phyloP scores from a whole-genome alignment of 768 basidiomycete genomes.

The Pisolithus microcarpus region DNA sequence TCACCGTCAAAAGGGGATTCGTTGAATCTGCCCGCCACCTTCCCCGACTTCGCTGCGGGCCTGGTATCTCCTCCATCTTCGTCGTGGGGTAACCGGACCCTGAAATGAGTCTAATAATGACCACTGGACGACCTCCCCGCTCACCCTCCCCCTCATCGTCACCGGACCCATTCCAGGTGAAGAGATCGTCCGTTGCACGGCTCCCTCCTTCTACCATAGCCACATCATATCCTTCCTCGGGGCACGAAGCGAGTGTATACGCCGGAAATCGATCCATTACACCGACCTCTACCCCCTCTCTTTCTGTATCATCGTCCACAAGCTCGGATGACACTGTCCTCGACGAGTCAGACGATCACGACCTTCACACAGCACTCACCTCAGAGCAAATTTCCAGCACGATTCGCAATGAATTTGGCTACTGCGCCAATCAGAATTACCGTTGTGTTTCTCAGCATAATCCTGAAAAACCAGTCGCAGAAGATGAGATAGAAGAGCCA shows the following conservation, averaged over 20 bases:
- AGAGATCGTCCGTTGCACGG: conserved; percentile 29
- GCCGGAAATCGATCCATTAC: conserved; percentile 44
- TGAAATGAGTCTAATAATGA: no score
- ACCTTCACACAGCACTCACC: conserved; percentile 61
- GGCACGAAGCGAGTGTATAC: conserved; percentile 61
- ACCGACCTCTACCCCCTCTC: conserved; percentile 59
- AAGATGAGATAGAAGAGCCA: conserved; percentile 71
- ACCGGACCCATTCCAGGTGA: conserved; percentile 52
- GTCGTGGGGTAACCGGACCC: no score
- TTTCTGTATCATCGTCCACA: conserved; percentile 67
- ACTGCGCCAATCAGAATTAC: conserved; percentile 71
- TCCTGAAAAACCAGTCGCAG: conserved; percentile 36
- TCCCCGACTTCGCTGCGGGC: no score
- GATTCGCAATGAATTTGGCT: conserved; percentile 88
- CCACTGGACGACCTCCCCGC: no score
- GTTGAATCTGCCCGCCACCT: no score
- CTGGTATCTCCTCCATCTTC: no score
- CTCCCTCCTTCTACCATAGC: conserved; percentile 42
- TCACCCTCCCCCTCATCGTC: conserved; percentile 34
- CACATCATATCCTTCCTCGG: conserved; percentile 51
- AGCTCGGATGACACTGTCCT: conserved; percentile 66
- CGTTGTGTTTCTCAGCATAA: conserved; percentile 60
- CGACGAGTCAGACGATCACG: conserved; percentile 45
- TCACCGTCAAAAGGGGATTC: no score
- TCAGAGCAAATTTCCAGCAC: conserved; percentile 74